Evolutionary conservation across 139 green algal species (phyloP).

Genomic region (Tetradesmus obliquus): DNA sequence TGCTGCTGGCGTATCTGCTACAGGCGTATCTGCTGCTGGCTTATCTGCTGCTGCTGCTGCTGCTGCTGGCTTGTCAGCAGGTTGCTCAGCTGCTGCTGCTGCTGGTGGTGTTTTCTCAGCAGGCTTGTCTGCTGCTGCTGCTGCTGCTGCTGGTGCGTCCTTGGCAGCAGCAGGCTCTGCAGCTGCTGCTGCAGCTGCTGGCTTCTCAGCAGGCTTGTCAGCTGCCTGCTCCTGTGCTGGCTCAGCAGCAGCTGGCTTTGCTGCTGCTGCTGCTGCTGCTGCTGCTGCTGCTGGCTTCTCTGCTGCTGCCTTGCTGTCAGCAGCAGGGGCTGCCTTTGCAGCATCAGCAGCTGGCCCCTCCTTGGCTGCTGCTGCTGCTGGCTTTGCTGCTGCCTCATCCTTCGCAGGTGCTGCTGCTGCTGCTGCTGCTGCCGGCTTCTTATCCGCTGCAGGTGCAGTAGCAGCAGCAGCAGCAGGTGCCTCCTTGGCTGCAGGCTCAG

Average conservation of each 20-base stretch:
- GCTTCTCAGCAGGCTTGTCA: not conserved
- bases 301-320: not conserved
- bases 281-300: not conserved
- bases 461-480: not conserved
- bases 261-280: not conserved
- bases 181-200: constrained; percentile 27
- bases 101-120: not conserved
- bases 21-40: constrained; percentile 13
- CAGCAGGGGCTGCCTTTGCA: not conserved
- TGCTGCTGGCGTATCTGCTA: not conserved
- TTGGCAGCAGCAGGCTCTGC: not conserved
- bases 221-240: not conserved
- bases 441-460: not conserved
- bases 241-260: not conserved
- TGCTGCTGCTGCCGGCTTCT: not conserved
- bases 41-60: not conserved
- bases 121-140: not conserved
- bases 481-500: not conserved
- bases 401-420: constrained; percentile 24
- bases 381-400: not conserved
- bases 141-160: not conserved
- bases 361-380: not conserved
- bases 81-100: not conserved
- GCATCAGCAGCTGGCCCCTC: not conserved
- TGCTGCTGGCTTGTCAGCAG: constrained; percentile 9